These are phyloP conservation scores for Cucurbita maxima DNA, from an alignment of 306 rosid species.

Conservation along the genomic window DNA sequence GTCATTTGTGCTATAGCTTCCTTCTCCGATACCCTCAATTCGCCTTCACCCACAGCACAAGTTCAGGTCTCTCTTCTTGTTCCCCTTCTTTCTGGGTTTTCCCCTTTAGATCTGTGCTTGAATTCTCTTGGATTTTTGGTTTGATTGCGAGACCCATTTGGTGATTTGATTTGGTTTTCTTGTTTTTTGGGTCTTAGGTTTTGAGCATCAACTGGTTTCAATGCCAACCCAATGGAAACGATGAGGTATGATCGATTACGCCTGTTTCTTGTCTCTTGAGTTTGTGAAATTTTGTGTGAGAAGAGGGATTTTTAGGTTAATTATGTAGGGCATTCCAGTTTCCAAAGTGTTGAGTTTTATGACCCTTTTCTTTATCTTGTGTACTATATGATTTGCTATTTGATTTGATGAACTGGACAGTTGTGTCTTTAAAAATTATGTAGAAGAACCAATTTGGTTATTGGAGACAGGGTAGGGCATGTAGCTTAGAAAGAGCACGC, in stretches of 20 bases:
- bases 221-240: slow-evolving; percentile 82
- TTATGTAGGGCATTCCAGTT: neutral
- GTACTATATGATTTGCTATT: neutral
- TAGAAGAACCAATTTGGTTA: neutral
- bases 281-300: neutral
- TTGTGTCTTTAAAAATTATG: neutral
- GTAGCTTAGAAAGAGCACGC: neutral
- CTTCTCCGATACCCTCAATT: slow-evolving; percentile 51
- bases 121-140: neutral
- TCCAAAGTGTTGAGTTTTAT: neutral
- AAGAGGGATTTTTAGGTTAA: neutral
- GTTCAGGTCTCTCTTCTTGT: slow-evolving; percentile 35
- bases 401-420: neutral
- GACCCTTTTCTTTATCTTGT: neutral
- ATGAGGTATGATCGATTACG: slow-evolving; percentile 43
- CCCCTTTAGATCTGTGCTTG: slow-evolving; percentile 20
- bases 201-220: slow-evolving; percentile 73
- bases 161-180: neutral
- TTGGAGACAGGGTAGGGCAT: neutral
- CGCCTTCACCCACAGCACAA: slow-evolving; percentile 51
- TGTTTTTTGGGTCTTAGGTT: slow-evolving; percentile 26
- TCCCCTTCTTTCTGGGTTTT: neutral
- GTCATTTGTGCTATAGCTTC: slow-evolving; percentile 71
- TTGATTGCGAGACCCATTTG: neutral
- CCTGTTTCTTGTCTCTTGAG: neutral